phyloP scores from a whole-genome alignment of 2,329 filamentous ascomycete species.

The Cladosporium sp. region DNA sequence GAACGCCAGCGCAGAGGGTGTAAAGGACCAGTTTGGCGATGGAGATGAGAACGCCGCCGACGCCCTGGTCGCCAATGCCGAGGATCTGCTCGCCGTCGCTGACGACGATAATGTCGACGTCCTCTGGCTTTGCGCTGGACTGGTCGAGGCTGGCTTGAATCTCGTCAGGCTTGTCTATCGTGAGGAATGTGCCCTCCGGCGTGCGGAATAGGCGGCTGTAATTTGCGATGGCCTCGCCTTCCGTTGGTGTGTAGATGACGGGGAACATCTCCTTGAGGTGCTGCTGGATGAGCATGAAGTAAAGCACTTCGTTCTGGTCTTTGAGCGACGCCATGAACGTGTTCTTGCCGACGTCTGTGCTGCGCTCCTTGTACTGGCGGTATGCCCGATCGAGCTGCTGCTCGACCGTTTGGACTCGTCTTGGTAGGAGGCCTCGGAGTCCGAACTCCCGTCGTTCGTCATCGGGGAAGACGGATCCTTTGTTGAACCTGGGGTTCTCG shows the following conservation, averaged over 20 bases:
- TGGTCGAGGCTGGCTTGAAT: constrained; percentile 61
- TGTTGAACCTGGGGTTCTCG: constrained; percentile 67
- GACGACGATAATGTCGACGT: constrained; percentile 84
- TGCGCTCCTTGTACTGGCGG: constrained; percentile 62
- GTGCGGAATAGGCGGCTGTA: constrained; percentile 72
- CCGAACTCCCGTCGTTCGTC: constrained; percentile 65
- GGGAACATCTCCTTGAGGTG: constrained; percentile 84
- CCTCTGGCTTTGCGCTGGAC: constrained; percentile 59
- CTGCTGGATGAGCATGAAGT: constrained; percentile 68
- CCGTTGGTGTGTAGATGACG: constrained; percentile 85
- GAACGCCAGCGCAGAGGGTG: constrained; percentile 79
- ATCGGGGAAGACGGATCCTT: constrained; percentile 69
- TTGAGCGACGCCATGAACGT: constrained; percentile 81
- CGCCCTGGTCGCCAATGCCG: constrained; percentile 83
- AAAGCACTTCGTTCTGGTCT: constrained; percentile 78
- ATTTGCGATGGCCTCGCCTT: constrained; percentile 80
- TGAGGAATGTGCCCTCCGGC: constrained; percentile 76
- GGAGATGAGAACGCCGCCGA: constrained; percentile 77
- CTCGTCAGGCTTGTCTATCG: constrained; percentile 56
- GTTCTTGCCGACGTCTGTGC: constrained; percentile 70
- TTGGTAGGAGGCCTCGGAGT: constrained; percentile 66
- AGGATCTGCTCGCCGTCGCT: constrained; percentile 69
- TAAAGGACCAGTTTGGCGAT: constrained; percentile 77
- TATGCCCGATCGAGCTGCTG: constrained; percentile 74
- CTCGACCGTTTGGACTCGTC: constrained; percentile 66